Evolutionary conservation across 805 yeast genomes (phyloP).

Genomic region (Starmerella asiatica): DNA sequence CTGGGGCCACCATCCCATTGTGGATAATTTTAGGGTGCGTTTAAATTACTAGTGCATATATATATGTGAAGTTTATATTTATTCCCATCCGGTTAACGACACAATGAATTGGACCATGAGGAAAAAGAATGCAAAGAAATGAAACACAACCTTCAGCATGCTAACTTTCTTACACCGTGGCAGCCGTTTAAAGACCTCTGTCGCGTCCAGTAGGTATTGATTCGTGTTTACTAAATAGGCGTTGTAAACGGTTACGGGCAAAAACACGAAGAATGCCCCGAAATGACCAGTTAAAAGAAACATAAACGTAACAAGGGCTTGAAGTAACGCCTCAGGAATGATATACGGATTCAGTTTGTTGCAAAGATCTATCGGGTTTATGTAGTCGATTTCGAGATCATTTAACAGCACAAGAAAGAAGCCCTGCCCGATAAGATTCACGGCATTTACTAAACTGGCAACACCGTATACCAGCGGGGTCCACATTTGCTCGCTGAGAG

Average conservation of each 20-base stretch:
- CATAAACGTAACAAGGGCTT: constrained; percentile 46
- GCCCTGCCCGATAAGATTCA: constrained; percentile 14
- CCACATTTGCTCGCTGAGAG: constrained; percentile 7
- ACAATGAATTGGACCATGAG: constrained; percentile 92
- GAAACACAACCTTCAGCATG: constrained; percentile 80
- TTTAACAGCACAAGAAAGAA: constrained; percentile 14
- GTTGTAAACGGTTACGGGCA: constrained; percentile 76
- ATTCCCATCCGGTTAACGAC: constrained; percentile 51
- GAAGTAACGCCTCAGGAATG: constrained; percentile 78
- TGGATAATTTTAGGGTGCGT: background rate
- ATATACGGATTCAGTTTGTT: constrained; percentile 75
- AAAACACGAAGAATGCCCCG: constrained; percentile 73
- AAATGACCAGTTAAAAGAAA: constrained; percentile 83
- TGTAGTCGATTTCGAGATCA: constrained; percentile 17
- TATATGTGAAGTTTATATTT: no score
- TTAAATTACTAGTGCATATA: no score
- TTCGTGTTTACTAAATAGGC: constrained; percentile 63
- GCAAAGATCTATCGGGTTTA: constrained; percentile 61
- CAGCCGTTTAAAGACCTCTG: constrained; percentile 92
- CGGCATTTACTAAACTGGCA: constrained; percentile 5
- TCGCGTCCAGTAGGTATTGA: constrained; percentile 82
- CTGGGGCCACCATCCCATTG: constrained; percentile 1
- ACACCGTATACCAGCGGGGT: constrained; percentile 4
- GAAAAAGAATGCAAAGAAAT: constrained; percentile 82
- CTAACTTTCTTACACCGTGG: constrained; percentile 83